These are phyloP conservation scores for Salisapilia sapeloensis DNA, from an alignment of 352 stramenopile species.

Conservation along the genomic window DNA sequence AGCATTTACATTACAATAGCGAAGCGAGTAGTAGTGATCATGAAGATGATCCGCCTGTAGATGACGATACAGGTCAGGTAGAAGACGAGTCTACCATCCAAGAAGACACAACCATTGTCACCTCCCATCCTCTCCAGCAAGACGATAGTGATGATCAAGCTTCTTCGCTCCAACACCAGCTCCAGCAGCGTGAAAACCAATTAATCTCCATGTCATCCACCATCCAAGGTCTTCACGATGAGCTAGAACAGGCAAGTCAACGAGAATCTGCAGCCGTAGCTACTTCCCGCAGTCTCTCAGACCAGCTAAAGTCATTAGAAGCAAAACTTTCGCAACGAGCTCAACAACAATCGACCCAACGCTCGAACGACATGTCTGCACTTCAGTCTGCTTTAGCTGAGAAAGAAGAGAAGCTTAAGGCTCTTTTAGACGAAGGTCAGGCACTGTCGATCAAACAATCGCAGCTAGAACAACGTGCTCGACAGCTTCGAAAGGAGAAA, in stretches of 20 bases:
- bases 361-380: conserved; percentile 23
- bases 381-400: conserved; percentile 46
- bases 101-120: not conserved
- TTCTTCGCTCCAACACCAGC: conserved; percentile 12
- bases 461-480: conserved; percentile 49
- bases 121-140: not conserved
- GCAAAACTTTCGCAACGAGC: too few species aligned
- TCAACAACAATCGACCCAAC: conserved; percentile 8
- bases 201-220: conserved; percentile 36
- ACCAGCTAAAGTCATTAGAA: conserved; percentile 29
- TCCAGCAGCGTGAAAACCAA: conserved; percentile 41
- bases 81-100: not conserved
- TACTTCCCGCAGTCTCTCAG: conserved; percentile 30
- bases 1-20: too few species aligned
- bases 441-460: conserved; percentile 61
- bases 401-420: conserved; percentile 57
- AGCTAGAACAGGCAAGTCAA: conserved; percentile 55
- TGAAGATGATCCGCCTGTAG: not conserved
- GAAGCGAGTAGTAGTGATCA: not conserved
- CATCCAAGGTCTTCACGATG: conserved; percentile 55
- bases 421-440: conserved; percentile 54
- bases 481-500: conserved; percentile 56
- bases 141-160: too few species aligned
- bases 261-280: conserved; percentile 47
- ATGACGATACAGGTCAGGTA: not conserved